These are phyloP conservation scores for Fusarium circinatum DNA, from an alignment of 2,329 filamentous ascomycete species.

Conservation along the genomic window DNA sequence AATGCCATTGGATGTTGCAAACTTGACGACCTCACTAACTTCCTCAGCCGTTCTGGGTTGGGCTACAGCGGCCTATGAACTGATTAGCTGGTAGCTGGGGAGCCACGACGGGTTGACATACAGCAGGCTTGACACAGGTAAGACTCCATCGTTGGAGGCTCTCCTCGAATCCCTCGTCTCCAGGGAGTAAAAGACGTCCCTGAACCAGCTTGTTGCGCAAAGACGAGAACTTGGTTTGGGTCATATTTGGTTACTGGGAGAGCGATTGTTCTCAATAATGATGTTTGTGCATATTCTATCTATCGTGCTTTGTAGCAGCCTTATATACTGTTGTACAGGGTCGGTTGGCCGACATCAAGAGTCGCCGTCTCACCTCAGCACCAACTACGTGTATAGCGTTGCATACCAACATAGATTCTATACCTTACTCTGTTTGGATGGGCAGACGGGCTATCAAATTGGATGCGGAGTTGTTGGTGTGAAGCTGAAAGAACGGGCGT, in stretches of 20 bases:
- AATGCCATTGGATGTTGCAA: slow-evolving; percentile 55
- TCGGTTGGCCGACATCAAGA: background rate
- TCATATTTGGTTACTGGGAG: slow-evolving; percentile 16
- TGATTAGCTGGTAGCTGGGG: background rate
- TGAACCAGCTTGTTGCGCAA: slow-evolving; percentile 33
- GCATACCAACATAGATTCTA: background rate
- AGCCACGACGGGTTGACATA: slow-evolving; percentile 4
- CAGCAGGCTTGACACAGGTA: slow-evolving; percentile 51
- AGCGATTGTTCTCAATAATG: background rate
- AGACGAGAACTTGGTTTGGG: slow-evolving; percentile 24
- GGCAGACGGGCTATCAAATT: background rate
- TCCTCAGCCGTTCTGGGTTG: slow-evolving; percentile 54
- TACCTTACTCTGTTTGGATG: background rate
- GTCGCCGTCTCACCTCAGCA: slow-evolving; percentile 1
- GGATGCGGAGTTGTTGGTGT: background rate
- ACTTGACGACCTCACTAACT: slow-evolving; percentile 55
- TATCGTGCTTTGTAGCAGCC: background rate
- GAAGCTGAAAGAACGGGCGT: slow-evolving; percentile 2
- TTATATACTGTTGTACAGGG: slow-evolving; percentile 8
- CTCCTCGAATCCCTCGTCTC: slow-evolving; percentile 47
- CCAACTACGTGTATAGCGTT: background rate
- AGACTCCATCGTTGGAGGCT: slow-evolving; percentile 52
- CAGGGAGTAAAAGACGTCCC: slow-evolving; percentile 48
- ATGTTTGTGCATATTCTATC: background rate
- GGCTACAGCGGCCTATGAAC: slow-evolving; percentile 56